Evolutionary conservation across 1,139 yeast species (phyloP).

Genomic region (Geotrichum europaeum): DNA sequence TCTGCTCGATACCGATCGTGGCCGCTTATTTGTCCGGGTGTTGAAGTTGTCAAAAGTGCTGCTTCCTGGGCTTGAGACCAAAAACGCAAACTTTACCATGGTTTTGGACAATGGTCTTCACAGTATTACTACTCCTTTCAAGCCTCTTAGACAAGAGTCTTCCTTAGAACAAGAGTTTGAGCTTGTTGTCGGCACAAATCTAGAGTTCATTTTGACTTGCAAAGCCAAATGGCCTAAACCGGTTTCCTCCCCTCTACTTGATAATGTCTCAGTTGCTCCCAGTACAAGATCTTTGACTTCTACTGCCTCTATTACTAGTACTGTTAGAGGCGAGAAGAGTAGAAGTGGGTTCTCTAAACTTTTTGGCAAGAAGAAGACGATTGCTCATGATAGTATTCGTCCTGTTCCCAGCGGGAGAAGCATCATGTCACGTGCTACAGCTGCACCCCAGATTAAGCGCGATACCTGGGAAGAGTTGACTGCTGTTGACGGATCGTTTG

Average conservation of each 20-base stretch:
- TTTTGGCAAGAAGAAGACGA: conserved; percentile 25
- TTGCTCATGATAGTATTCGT: neutral
- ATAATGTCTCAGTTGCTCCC: neutral
- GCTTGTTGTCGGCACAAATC: conserved; percentile 57
- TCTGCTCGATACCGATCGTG: conserved; percentile 44
- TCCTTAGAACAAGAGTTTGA: conserved; percentile 81
- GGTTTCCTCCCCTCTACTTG: neutral
- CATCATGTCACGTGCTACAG: neutral
- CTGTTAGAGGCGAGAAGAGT: conserved; percentile 4
- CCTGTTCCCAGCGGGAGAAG: neutral
- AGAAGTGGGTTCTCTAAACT: conserved; percentile 14
- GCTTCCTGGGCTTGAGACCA: conserved; percentile 48
- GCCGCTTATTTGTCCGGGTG: conserved; percentile 66
- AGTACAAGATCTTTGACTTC: neutral
- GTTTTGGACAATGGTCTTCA: conserved; percentile 88
- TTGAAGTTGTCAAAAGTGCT: conserved; percentile 51
- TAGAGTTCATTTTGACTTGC: conserved; percentile 69
- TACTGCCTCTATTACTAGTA: conserved; percentile 1
- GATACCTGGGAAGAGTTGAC: conserved; percentile 11
- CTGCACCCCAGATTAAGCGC: neutral
- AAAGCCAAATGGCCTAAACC: conserved; percentile 49
- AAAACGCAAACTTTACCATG: conserved; percentile 60
- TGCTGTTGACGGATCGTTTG: conserved; percentile 87
- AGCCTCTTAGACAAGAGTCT: conserved; percentile 40
- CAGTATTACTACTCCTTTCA: conserved; percentile 68